Evolutionary conservation across 179 eudicot genomes (phyloP).

Genomic region (Nepenthes alata): DNA sequence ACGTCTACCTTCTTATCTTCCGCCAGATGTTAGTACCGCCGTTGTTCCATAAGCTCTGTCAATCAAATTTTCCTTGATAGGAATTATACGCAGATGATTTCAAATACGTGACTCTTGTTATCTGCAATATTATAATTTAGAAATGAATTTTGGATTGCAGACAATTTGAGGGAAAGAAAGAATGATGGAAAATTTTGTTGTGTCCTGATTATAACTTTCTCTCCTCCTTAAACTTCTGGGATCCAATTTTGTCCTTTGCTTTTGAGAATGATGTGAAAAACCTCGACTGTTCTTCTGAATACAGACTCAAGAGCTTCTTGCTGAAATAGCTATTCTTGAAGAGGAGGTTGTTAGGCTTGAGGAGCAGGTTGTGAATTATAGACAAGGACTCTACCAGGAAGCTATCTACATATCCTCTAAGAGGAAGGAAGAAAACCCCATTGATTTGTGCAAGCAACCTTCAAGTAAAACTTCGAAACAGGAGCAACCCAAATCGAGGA

Average conservation of each 20-base stretch:
- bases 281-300: background rate
- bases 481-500: conserved; percentile 15
- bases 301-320: conserved; percentile 41
- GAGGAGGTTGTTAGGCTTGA: conserved; percentile 39
- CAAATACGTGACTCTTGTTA: background rate
- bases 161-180: background rate
- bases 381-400: conserved; percentile 33
- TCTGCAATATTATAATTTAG: background rate
- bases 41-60: conserved; percentile 4
- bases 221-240: conserved; percentile 5
- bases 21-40: conserved; percentile 22
- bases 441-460: conserved; percentile 17
- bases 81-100: background rate
- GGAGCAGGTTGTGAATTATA: conserved; percentile 29
- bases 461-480: conserved; percentile 19
- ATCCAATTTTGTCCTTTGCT: background rate
- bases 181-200: background rate
- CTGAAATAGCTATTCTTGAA: conserved; percentile 35
- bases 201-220: too few species aligned
- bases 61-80: background rate
- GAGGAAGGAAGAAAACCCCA: conserved; percentile 24
- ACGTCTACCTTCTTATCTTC: conserved; percentile 37
- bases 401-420: conserved; percentile 34
- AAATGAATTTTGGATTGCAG: background rate
- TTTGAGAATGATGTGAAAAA: background rate